Base-by-base conservation (phyloP, 192 early-diverging fungal species). In the Backusella circina region DNA sequence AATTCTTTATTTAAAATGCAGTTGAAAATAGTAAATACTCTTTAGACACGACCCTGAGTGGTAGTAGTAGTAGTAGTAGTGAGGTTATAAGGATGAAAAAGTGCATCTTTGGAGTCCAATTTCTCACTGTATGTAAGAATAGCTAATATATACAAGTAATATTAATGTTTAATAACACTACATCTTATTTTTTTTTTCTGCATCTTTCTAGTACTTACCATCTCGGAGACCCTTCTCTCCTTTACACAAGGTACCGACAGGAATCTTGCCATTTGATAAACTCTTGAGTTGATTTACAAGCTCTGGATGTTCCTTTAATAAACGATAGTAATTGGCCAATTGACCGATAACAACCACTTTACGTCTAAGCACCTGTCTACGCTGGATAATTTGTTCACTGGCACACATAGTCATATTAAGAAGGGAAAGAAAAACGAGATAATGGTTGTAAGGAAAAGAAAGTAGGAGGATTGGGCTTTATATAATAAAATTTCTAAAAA, bases 311-410 rank as follows among this genome's bases (percentile, higher is more conserved):
- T 57, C 51, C 26, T 57, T 57, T 26, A 57, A 57, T 57, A 57
- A 57, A 57, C 51, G 51, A 57, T 57, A 57, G 21, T 23, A 57
- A 57, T 57, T 57, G 51, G 51, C 51, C 51, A 57, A 57, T 57
- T 23, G 51, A 57, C 51, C 51, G 12, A 57, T 57, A 10, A 57
- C 51, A 57, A 57, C 51, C 51, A 57, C 51, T 26, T 57, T 57
- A 10, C 51, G 51, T 57, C 51, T 18, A 57, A 57, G 51, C 2
- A 57, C 23, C 23, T 57, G 51, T 57, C 51, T 57, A 57, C 51
- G 51, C 9, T 57, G 51, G 26, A 57, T 57, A 57, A 57, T 23
- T 57, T 57, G 51, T 57, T 57, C 51, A 26, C 51, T 57, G 6
- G 51, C 9, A 26, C 51, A 57, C 18, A 57, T 23, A 26, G 51